Evolutionary conservation across 2,329 filamentous ascomycete species (phyloP).

Genomic region (Hymenoscyphus repandus): DNA sequence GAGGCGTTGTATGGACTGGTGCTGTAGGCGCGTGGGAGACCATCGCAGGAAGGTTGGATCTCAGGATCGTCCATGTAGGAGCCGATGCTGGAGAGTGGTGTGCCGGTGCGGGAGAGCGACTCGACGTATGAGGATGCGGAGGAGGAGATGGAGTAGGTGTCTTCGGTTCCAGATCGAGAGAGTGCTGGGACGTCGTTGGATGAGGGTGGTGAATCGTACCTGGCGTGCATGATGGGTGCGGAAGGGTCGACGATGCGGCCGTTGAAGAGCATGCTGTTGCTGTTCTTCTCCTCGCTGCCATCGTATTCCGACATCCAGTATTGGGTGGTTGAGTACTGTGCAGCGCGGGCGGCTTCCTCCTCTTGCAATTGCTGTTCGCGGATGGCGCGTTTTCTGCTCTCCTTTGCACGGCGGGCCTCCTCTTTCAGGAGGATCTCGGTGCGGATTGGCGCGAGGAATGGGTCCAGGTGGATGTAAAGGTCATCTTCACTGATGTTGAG

Average conservation of each 20-base stretch:
- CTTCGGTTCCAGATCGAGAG: constrained; percentile 29
- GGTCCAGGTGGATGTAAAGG: constrained; percentile 80
- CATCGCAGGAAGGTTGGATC: constrained; percentile 4
- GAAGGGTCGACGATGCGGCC: constrained; percentile 17
- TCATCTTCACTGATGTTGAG: constrained; percentile 80
- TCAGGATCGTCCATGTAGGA: constrained; percentile 26
- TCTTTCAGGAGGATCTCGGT: constrained; percentile 38
- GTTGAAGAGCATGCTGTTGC: constrained; percentile 6
- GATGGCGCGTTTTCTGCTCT: constrained; percentile 18
- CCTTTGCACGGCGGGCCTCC: constrained; percentile 18
- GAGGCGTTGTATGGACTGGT: background rate
- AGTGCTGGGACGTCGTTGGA: constrained; percentile 33
- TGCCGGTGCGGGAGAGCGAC: constrained; percentile 26
- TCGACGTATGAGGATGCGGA: constrained; percentile 31
- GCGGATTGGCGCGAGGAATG: constrained; percentile 83
- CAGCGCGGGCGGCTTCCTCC: constrained; percentile 17
- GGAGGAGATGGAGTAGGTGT: constrained; percentile 25
- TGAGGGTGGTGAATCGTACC: constrained; percentile 32
- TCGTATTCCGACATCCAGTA: constrained; percentile 23
- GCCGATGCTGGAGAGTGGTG: constrained; percentile 31
- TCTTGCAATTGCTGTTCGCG: constrained; percentile 19
- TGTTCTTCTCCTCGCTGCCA: constrained; percentile 7
- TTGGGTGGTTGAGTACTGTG: constrained; percentile 21
- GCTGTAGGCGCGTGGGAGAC: constrained; percentile 9
- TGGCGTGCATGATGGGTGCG: constrained; percentile 5